Conservation (phyloP, 352 stramenopile genomes). For the Phytophthora ohioensis region DNA sequence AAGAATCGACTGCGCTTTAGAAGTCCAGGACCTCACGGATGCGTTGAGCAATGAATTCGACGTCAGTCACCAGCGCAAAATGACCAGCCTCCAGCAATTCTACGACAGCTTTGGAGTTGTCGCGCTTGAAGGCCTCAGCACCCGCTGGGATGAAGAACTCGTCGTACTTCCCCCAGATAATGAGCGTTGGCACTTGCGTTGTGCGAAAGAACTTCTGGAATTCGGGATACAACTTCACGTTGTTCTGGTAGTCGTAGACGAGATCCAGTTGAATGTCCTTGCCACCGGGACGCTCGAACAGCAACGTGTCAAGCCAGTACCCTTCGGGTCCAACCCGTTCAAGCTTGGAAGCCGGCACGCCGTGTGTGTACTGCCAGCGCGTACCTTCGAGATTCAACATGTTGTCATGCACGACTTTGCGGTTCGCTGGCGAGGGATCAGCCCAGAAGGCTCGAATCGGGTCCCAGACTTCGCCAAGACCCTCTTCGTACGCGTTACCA, state of each 20-base stretch:
- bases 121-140: conserved; percentile 1
- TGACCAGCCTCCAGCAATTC: not conserved
- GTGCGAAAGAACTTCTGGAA: conserved; percentile 4
- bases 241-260: conserved; percentile 4
- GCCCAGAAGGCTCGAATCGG: conserved; percentile 4
- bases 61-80: not conserved
- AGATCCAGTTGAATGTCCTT: conserved; percentile 5
- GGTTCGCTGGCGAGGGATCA: not conserved
- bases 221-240: not conserved
- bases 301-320: not conserved
- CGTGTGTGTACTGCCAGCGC: conserved; percentile 2
- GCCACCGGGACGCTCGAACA: not conserved
- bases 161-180: conserved; percentile 3
- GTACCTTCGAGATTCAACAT: not conserved
- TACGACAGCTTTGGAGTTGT: not conserved
- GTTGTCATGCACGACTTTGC: not conserved
- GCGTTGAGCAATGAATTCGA: not conserved
- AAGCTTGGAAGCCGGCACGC: not conserved
- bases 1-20: not conserved
- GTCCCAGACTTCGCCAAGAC: not conserved
- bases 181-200: not conserved
- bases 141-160: not conserved
- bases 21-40: not conserved
- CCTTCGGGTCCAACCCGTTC: not conserved
- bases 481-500: not conserved